These are phyloP conservation scores for Lipomyces chichibuensis DNA, from an alignment of 805 yeast species.

Conservation along the genomic window DNA sequence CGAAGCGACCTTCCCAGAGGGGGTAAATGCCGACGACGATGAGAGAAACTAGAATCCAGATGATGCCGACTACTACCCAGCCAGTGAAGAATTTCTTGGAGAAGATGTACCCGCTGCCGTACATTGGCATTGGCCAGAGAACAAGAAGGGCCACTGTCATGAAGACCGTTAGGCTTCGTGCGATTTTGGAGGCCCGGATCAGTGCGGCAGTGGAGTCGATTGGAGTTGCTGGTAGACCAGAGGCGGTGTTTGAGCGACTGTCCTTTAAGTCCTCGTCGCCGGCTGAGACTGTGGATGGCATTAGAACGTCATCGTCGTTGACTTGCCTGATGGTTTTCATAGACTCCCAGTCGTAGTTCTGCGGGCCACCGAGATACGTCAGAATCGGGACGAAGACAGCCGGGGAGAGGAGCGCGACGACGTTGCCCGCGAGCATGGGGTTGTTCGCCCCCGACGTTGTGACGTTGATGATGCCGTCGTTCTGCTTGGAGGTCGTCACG, in stretches of 20 bases:
- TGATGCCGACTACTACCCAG: slow-evolving; percentile 75
- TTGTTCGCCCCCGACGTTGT: slow-evolving; percentile 77
- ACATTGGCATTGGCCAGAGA: slow-evolving; percentile 89
- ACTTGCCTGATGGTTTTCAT: slow-evolving; percentile 52
- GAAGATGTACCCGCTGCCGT: slow-evolving; percentile 71
- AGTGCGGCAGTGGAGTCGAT: slow-evolving; percentile 14
- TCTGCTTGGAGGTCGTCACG: slow-evolving; percentile 65
- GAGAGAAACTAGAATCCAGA: slow-evolving; percentile 53
- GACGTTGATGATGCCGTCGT: slow-evolving; percentile 45
- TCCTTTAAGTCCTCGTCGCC: slow-evolving; percentile 9
- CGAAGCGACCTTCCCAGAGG: slow-evolving; percentile 53
- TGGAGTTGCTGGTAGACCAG: background rate
- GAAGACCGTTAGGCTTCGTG: slow-evolving; percentile 29
- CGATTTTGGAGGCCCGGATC: slow-evolving; percentile 30
- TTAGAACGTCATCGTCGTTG: slow-evolving; percentile 44
- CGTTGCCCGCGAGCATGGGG: slow-evolving; percentile 75
- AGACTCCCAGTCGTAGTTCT: slow-evolving; percentile 56
- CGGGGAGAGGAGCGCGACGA: slow-evolving; percentile 58
- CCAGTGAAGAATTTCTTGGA: slow-evolving; percentile 75
- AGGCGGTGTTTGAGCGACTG: background rate
- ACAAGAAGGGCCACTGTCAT: slow-evolving; percentile 61
- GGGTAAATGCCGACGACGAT: slow-evolving; percentile 44
- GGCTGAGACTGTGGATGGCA: background rate
- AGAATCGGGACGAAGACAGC: slow-evolving; percentile 52
- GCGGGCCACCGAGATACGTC: slow-evolving; percentile 53